These are phyloP conservation scores for Globisporangium radiosum DNA, from an alignment of 352 stramenopile species.

Conservation along the genomic window DNA sequence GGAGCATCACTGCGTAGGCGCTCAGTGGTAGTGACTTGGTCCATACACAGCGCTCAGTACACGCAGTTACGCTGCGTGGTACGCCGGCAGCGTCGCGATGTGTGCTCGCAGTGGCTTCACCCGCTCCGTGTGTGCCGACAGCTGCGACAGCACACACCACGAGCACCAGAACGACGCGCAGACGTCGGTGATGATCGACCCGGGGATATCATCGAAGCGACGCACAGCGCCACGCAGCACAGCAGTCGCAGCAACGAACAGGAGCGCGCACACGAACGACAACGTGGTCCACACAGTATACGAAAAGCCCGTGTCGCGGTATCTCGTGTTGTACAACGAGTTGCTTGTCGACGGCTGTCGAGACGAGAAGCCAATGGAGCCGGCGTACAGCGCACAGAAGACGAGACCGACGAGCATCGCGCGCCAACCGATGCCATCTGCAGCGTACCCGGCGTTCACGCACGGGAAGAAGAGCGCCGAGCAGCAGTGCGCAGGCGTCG, in stretches of 20 bases:
- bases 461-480: conserved; percentile 21
- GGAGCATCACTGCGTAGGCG: no score
- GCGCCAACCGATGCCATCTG: conserved; percentile 7
- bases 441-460: conserved; percentile 12
- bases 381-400: conserved; percentile 3
- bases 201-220: conserved; percentile 7
- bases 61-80: neutral
- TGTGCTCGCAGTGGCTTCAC: neutral
- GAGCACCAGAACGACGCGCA: conserved; percentile 14
- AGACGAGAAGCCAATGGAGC: no score
- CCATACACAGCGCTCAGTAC: no score
- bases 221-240: neutral
- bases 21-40: no score
- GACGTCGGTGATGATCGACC: conserved; percentile 9
- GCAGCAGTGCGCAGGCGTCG: conserved; percentile 15
- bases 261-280: neutral
- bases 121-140: conserved; percentile 18
- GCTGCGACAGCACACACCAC: conserved; percentile 20
- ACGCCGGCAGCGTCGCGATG: neutral
- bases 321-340: no score
- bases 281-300: no score
- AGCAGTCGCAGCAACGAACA: neutral
- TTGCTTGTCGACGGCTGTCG: no score
- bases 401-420: conserved; percentile 2
- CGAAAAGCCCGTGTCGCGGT: no score